These are phyloP conservation scores for Tulasnella sp. DNA, from an alignment of 768 basidiomycete species.

Conservation along the genomic window DNA sequence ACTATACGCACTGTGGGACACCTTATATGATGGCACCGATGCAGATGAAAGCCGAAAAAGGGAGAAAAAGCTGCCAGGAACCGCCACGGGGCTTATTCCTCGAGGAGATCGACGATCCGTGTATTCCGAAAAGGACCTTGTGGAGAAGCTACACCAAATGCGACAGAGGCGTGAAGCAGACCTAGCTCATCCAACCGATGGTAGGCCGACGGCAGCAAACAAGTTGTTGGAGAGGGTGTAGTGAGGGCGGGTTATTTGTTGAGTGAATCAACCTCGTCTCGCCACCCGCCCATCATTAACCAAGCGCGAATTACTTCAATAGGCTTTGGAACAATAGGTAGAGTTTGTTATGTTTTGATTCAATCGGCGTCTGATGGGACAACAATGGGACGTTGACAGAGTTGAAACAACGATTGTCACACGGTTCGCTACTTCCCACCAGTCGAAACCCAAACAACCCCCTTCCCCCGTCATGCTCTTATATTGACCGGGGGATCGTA, in stretches of 20 bases:
- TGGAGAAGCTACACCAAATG: slow-evolving; percentile 7
- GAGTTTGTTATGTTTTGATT: too few relatives aligned
- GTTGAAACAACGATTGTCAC: too few relatives aligned
- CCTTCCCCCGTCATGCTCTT: too few relatives aligned
- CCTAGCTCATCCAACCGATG: slow-evolving; percentile 8
- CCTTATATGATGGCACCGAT: slow-evolving; percentile 38
- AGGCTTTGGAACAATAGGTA: too few relatives aligned
- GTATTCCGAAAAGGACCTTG: slow-evolving; percentile 7
- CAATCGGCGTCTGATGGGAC: too few relatives aligned
- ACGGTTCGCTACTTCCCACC: too few relatives aligned
- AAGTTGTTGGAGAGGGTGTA: slow-evolving; percentile 8
- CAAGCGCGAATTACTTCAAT: too few relatives aligned
- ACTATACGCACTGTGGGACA: slow-evolving; percentile 78
- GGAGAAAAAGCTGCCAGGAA: slow-evolving; percentile 7
- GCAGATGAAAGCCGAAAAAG: slow-evolving; percentile 33
- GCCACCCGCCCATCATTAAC: background rate
- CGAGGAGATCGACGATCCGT: background rate
- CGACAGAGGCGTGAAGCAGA: slow-evolving; percentile 8
- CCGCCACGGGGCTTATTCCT: slow-evolving; percentile 8
- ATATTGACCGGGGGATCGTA: too few relatives aligned
- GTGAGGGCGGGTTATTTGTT: background rate
- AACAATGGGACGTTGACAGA: too few relatives aligned
- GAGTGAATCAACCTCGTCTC: background rate
- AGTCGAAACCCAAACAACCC: too few relatives aligned
- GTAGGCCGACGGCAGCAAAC: background rate